Base-by-base conservation (phyloP, 495 filamentous ascomycete species). In the Niebla homalea region DNA sequence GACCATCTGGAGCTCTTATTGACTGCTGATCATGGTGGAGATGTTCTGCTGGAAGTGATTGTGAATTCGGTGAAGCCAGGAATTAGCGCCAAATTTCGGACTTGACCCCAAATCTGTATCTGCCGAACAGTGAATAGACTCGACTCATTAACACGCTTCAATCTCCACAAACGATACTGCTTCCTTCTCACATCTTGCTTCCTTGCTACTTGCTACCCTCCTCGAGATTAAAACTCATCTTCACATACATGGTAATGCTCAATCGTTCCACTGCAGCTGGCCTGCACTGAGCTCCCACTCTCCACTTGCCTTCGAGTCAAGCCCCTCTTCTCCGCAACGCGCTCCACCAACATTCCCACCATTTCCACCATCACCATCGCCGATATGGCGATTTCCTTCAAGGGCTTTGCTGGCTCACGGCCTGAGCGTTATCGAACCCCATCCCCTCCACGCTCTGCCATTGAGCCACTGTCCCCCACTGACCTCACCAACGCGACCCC, bases 351-450 rank as follows among this genome's bases (percentile, higher is more conserved):
- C 22, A 29, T 43, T 14, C 41, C 20, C 41, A 10, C 11, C 20
- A 35, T 6, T 22, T 43, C 46, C 36, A 50, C 43, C 14, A 49
- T 26, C 43, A 44, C 39, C 36, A 5, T 5, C 2, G 29, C 42
- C 18, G 41, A 21, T 18, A 53, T 52, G 43, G 32, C 51, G 44
- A 70, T 67, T 15, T 74, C 72, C 16, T 77, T 74, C 53, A 55
- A 66, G 47, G 62, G 58, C 46, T 62, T 63, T 43, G 49, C 63
- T 46, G 65, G 63, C 50, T 63, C 61, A 55, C 70, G 67, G 50
- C 73, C 71, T 49, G 60, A 64, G 45, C 65, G 67, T 45, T 77
- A 77, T 62, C 70, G 70, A 57, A 77, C 73, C 49, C 73, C 73
- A 53, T 75, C 73, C 6, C 73, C 73, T 57, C 73, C 73, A 63